Evolutionary conservation across 768 basidiomycete genomes (phyloP).

Genomic region (Tulasnella sp.): DNA sequence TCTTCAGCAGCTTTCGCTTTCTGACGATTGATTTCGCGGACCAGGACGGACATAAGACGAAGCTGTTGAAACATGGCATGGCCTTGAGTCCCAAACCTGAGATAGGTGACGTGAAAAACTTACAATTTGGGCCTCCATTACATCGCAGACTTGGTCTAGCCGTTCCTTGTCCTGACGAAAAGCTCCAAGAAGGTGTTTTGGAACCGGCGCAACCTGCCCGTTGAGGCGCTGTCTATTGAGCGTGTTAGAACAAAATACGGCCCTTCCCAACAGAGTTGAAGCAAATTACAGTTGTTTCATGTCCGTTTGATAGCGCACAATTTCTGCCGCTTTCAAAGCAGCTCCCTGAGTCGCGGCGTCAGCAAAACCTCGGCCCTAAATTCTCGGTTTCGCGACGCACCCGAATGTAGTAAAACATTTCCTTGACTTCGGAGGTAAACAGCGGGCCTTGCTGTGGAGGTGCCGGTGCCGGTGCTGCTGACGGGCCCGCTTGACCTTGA

Average conservation of each 20-base stretch:
- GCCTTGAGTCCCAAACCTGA: not conserved
- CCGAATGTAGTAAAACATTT: conserved; percentile 11
- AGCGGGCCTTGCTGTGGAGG: not conserved
- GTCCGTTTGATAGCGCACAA: conserved; percentile 66
- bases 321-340: conserved; percentile 65
- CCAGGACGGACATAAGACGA: conserved; percentile 65
- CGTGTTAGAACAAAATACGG: not conserved
- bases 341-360: conserved; percentile 44
- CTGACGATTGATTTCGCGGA: conserved; percentile 63
- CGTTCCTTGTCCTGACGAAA: conserved; percentile 71
- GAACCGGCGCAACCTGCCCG: conserved; percentile 52
- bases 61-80: conserved; percentile 43
- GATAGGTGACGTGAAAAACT: not conserved
- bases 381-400: not conserved
- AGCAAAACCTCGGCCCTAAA: not conserved
- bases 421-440: not conserved
- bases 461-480: not conserved
- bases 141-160: conserved; percentile 75
- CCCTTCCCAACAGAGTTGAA: conserved; percentile 4
- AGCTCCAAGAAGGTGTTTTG: conserved; percentile 61
- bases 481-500: not conserved
- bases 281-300: conserved; percentile 55
- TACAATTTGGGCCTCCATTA: conserved; percentile 68
- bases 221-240: conserved; percentile 46
- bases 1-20: conserved; percentile 38